These are phyloP conservation scores for Coemansia sp. DNA, from an alignment of 192 early-diverging fungal genomes.

Conservation along the genomic window DNA sequence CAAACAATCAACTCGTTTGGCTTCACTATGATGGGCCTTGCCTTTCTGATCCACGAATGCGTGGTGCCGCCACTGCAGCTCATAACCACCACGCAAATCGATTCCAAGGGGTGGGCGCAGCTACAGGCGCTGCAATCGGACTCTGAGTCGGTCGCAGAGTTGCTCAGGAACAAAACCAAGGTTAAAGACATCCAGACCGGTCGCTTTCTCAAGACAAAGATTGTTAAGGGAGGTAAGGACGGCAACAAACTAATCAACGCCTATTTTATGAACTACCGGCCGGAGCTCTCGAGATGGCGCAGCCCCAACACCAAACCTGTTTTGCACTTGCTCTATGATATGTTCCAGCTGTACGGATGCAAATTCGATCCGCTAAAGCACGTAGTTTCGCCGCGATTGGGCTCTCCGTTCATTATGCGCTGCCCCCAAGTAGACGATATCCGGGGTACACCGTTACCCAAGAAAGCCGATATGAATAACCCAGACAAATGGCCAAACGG, in stretches of 20 bases:
- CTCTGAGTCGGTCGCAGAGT: not conserved
- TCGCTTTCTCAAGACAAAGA: not conserved
- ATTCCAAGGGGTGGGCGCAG: not conserved
- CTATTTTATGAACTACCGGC: conserved; percentile 6
- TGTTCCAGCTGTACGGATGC: conserved; percentile 38
- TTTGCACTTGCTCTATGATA: conserved; percentile 17
- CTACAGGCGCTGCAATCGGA: conserved; percentile 6
- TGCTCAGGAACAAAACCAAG: not conserved
- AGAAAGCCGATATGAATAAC: not conserved
- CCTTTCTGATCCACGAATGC: conserved; percentile 27
- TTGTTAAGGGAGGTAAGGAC: not conserved
- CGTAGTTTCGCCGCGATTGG: conserved; percentile 36
- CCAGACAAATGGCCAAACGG: conserved; percentile 24
- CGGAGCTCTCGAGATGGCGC: conserved; percentile 7
- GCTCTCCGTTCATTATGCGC: conserved; percentile 20
- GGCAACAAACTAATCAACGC: not conserved
- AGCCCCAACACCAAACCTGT: conserved; percentile 31
- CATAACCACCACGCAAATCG: conserved; percentile 6
- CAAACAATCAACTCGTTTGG: conserved; percentile 45
- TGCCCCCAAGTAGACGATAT: not conserved
- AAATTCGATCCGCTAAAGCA: conserved; percentile 30
- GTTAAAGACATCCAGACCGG: conserved; percentile 9
- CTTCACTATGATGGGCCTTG: conserved; percentile 40
- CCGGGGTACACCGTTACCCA: conserved; percentile 11
- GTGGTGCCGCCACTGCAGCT: conserved; percentile 50